Evolutionary conservation across 495 filamentous ascomycete species (phyloP).

Genomic region (Pyronema omphalodes): DNA sequence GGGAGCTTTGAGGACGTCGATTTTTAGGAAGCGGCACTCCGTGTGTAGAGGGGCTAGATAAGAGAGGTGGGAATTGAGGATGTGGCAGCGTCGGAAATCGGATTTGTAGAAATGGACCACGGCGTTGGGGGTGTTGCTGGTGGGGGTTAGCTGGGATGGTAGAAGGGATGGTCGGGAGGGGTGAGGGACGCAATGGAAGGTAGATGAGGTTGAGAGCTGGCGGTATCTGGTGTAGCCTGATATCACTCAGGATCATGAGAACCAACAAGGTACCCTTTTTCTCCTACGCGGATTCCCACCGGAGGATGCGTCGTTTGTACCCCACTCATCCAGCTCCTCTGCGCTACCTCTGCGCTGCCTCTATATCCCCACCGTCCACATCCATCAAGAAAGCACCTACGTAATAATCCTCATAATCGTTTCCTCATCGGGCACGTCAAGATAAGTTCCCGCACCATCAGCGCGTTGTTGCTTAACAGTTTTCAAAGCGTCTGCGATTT

Average conservation of each 20-base stretch:
- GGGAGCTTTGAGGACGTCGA: constrained; percentile 54
- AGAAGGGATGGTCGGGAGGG: not conserved
- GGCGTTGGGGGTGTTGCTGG: constrained; percentile 33
- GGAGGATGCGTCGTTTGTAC: no score
- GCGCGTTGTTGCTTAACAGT: not conserved
- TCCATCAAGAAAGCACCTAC: constrained; percentile 8
- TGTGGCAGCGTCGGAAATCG: constrained; percentile 52
- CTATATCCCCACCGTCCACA: no score
- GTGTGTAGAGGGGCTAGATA: constrained; percentile 43
- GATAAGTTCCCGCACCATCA: constrained; percentile 29
- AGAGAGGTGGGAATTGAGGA: constrained; percentile 26
- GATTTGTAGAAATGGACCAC: constrained; percentile 61
- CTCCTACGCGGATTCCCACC: no score
- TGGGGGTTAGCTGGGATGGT: not conserved
- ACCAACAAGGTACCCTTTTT: no score
- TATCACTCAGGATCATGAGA: no score
- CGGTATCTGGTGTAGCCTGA: no score
- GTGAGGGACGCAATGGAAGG: no score
- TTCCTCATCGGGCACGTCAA: constrained; percentile 45
- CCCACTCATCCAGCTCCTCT: no score
- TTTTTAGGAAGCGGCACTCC: constrained; percentile 48
- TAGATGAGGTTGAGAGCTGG: no score
- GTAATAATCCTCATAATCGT: constrained; percentile 52
- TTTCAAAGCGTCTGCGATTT: constrained; percentile 42
- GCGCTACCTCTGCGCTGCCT: no score